Evolutionary conservation across 768 basidiomycete genomes (phyloP).

Genomic region (Mycena galopus): DNA sequence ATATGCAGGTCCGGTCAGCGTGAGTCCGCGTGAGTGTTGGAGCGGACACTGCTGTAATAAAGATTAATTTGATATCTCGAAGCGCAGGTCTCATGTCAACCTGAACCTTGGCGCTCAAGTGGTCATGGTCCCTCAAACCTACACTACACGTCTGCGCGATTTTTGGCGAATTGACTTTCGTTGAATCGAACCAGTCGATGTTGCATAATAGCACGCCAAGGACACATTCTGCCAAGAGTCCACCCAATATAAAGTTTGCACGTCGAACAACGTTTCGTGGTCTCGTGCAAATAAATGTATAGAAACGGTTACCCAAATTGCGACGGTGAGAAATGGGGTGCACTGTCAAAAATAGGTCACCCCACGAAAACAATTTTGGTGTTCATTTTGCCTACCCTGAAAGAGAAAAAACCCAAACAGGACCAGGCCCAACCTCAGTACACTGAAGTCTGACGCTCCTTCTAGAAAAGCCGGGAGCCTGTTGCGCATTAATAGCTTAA

Average conservation of each 20-base stretch:
- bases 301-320: background rate
- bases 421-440: background rate
- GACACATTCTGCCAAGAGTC: background rate
- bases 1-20: background rate
- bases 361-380: background rate
- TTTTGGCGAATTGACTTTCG: constrained; percentile 25
- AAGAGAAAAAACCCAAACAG: background rate
- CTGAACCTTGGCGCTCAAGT: no score
- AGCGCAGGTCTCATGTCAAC: background rate
- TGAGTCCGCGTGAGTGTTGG: background rate
- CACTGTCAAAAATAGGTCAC: background rate
- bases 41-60: constrained; percentile 6
- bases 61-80: constrained; percentile 18
- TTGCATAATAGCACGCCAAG: constrained; percentile 13
- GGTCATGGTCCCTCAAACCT: background rate
- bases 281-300: constrained; percentile 6
- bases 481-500: constrained; percentile 7
- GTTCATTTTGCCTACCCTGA: background rate
- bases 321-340: background rate
- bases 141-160: background rate
- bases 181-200: background rate
- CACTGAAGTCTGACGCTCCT: background rate
- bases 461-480: background rate
- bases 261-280: constrained; percentile 9
- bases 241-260: constrained; percentile 4